Evolutionary conservation across 495 filamentous ascomycete genomes (phyloP).

Genomic region (Annulohypoxylon maeteangense): DNA sequence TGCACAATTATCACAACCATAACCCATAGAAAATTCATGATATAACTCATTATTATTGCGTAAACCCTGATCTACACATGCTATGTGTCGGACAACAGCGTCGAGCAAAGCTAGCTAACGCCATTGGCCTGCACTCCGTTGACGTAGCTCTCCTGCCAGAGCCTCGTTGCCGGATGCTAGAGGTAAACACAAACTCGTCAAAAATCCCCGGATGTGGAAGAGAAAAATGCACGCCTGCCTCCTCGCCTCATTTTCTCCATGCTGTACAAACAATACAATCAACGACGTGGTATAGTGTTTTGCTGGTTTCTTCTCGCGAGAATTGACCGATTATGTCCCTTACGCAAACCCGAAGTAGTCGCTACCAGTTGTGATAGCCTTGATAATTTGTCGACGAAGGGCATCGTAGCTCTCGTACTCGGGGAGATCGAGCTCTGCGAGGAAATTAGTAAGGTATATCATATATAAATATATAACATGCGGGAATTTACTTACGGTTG

Average conservation of each 20-base stretch:
- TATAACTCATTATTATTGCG: conserved; percentile 23
- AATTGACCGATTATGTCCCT: conserved; percentile 27
- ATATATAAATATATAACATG: not conserved
- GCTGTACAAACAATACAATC: conserved; percentile 38
- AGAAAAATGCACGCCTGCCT: conserved; percentile 23
- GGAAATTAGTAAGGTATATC: conserved; percentile 48
- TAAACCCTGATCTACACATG: conserved; percentile 38
- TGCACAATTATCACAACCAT: not conserved
- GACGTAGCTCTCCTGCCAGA: conserved; percentile 19
- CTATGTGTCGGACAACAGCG: conserved; percentile 17
- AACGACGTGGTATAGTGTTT: conserved; percentile 13
- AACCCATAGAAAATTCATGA: not conserved
- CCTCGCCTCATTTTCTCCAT: conserved; percentile 28
- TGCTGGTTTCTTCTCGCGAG: not conserved
- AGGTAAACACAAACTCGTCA: conserved; percentile 14
- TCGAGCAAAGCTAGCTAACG: conserved; percentile 23
- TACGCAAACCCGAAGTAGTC: conserved; percentile 99
- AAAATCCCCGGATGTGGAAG: conserved; percentile 13
- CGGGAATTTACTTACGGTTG: conserved; percentile 91
- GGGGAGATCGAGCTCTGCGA: conserved; percentile 92
- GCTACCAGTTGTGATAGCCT: conserved; percentile 92
- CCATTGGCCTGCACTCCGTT: conserved; percentile 45
- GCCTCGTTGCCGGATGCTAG: conserved; percentile 33
- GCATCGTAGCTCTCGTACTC: conserved; percentile 98
- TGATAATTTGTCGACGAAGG: conserved; percentile 86